These are phyloP conservation scores for Sporothrix curviconia DNA, from an alignment of 2,329 filamentous ascomycete species.

Conservation along the genomic window DNA sequence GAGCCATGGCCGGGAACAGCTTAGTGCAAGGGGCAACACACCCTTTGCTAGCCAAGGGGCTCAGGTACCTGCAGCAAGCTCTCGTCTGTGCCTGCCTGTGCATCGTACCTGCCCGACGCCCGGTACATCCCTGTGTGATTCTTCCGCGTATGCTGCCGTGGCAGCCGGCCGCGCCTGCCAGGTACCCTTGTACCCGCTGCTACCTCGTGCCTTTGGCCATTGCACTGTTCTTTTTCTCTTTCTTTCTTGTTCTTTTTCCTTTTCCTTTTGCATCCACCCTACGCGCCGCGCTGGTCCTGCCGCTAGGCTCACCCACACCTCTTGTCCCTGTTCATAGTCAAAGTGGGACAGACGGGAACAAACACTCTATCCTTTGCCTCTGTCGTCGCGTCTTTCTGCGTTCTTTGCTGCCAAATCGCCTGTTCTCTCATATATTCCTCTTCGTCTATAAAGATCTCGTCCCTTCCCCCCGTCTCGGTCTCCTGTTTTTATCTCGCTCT, in stretches of 20 bases:
- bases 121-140: background rate
- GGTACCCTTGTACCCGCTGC: background rate
- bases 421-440: background rate
- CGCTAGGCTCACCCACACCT: background rate
- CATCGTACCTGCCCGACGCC: background rate
- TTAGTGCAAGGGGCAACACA: constrained; percentile 15
- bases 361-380: background rate
- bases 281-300: background rate
- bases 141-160: background rate
- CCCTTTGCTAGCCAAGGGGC: background rate
- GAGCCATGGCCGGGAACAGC: constrained; percentile 4
- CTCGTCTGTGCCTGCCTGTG: background rate
- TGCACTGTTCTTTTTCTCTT: background rate
- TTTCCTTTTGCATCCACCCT: background rate
- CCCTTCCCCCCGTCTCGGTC: background rate
- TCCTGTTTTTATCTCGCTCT: background rate
- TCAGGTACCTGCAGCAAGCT: background rate
- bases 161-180: background rate
- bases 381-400: background rate
- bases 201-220: background rate
- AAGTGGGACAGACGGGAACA: background rate
- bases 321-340: background rate
- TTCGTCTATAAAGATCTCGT: constrained; percentile 2
- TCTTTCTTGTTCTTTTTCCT: background rate
- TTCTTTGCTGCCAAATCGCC: background rate